Conservation (phyloP, 2,329 filamentous ascomycete genomes). For the Helotiales sp. region DNA sequence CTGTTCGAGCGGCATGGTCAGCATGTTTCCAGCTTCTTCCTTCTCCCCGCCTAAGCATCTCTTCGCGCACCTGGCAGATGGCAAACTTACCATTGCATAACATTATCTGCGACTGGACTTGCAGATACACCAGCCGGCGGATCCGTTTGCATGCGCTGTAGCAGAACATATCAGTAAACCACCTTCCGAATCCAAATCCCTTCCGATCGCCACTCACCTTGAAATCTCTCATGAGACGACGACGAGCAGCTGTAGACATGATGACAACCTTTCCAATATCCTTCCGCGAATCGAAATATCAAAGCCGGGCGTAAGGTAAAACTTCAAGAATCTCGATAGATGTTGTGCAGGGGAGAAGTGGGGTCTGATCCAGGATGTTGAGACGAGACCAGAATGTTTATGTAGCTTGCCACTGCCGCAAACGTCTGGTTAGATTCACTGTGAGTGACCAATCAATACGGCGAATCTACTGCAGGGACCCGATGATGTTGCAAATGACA, state of each 20-base stretch:
- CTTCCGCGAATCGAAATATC: neutral
- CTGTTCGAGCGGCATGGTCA: conserved; percentile 52
- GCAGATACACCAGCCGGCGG: conserved; percentile 96
- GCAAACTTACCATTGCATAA: conserved; percentile 83
- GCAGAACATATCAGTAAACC: conserved; percentile 26
- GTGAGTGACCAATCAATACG: neutral
- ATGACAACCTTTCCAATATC: conserved; percentile 27
- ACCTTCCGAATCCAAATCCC: conserved; percentile 4
- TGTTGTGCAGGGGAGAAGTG: neutral
- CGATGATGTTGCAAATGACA: neutral
- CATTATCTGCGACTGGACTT: conserved; percentile 93
- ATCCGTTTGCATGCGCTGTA: conserved; percentile 97
- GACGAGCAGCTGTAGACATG: conserved; percentile 93
- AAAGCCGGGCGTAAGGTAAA: neutral
- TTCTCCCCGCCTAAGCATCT: neutral
- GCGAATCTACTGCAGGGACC: neutral
- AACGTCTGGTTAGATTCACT: neutral
- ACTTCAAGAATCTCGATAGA: neutral
- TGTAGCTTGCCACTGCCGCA: conserved; percentile 26
- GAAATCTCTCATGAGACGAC: conserved; percentile 98
- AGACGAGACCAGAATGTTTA: conserved; percentile 24
- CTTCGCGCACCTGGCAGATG: conserved; percentile 6
- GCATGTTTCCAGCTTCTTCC: neutral
- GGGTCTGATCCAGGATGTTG: conserved; percentile 10
- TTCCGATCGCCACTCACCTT: conserved; percentile 67